Evolutionary conservation across 495 filamentous ascomycete species (phyloP).

Genomic region (Penicillium lividum): DNA sequence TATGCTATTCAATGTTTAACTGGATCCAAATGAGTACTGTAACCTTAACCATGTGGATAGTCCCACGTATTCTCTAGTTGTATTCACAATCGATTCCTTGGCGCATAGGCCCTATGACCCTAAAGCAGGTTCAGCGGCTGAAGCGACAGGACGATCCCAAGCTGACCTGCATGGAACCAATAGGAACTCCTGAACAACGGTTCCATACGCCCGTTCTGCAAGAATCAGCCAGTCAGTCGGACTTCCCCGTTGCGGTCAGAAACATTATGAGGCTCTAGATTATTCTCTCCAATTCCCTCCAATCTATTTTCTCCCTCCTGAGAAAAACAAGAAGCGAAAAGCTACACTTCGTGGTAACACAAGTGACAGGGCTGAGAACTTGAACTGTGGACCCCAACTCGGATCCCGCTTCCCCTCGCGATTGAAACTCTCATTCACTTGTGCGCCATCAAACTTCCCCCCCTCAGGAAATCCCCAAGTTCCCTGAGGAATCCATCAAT

Average conservation of each 20-base stretch:
- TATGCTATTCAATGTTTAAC: constrained; percentile 4
- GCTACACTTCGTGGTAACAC: no score
- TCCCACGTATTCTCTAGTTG: background rate
- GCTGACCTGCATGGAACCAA: background rate
- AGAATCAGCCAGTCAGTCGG: background rate
- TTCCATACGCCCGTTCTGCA: background rate
- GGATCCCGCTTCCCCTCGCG: no score
- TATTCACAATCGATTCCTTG: background rate
- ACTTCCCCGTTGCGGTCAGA: background rate
- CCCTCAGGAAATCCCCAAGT: no score
- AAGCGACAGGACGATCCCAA: background rate
- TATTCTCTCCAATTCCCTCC: background rate
- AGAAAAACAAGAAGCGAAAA: no score
- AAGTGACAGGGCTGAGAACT: no score
- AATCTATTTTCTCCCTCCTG: no score
- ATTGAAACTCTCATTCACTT: no score
- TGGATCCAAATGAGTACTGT: background rate
- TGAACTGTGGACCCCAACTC: no score
- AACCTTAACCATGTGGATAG: background rate
- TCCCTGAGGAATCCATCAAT: no score
- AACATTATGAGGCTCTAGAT: background rate
- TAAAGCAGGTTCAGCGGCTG: background rate
- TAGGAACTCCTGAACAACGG: background rate
- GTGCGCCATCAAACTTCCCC: no score
- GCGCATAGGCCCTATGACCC: background rate